Base-by-base conservation (phyloP, 2,329 filamentous ascomycete genomes). In the Chrysoporthe deuterocubensis region DNA sequence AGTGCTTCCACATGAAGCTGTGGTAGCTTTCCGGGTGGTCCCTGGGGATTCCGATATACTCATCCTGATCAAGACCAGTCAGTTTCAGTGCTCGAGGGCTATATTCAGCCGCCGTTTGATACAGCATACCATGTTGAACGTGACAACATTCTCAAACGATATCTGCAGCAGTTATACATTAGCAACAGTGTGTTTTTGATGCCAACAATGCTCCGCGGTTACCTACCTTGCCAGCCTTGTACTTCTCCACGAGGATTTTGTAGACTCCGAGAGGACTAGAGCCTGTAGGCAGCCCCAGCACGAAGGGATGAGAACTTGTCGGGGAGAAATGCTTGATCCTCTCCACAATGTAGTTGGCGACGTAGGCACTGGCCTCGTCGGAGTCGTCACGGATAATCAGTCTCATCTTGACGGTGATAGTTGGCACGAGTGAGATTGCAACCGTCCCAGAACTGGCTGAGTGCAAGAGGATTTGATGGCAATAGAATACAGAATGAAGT, bases 1-100 rank as follows among this genome's bases (percentile, higher is more conserved):
- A 92, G 79, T 93, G 85, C 79, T 88, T 89, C 84, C 92, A 93
- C 91, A 94, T 94, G 82, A 93, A 94, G 74, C 87, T 89, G 81
- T 93, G 91, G 79, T 94, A 94, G 76, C 88, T 91, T 76, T 93
- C 89, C 4, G 91, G 90, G 77, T 94, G 91, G 73, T 91, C 89
- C 71, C 89, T 85, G 26, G 91, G 87, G 62, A 93, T 84, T 60
- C 88, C 89, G 71, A 93, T 89, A 75, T 93, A 93, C 80, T 93
- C 90, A 78, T 93, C 91, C 90, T 92, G 91, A 76, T 90, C 91
- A 60, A 89, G 80, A n/a, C 91, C 91, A 48, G 89, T 89, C 4
- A 90, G 77, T 61, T 21, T 90, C 89, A 34, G 50, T 7, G 64
- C 62, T 40, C n/a, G 21, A 54, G 50, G 32, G 21, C 46, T 5